phyloP scores from a whole-genome alignment of 176 grass and related monocot species.

The Alopecurus myosuroides region DNA sequence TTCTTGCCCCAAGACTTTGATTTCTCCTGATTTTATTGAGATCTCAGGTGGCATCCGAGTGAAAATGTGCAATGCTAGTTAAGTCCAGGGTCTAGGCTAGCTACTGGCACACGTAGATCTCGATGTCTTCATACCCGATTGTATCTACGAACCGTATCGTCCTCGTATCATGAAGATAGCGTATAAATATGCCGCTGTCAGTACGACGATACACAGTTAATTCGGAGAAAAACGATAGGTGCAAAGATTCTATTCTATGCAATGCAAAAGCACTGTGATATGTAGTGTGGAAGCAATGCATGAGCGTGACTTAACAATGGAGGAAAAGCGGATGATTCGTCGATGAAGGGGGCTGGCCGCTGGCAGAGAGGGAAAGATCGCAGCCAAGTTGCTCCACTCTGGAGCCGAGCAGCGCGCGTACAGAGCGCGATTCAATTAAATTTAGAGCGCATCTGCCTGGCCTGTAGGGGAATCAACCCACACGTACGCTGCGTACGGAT shows the following conservation, averaged over 20 bases:
- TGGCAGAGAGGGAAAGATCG: neutral
- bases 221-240: neutral
- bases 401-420: neutral
- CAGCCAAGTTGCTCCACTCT: neutral
- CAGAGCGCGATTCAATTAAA: neutral
- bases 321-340: neutral
- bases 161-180: neutral
- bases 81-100: too few relatives aligned
- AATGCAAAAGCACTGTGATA: neutral
- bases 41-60: neutral
- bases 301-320: neutral
- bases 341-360: neutral
- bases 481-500: neutral
- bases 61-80: neutral
- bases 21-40: neutral
- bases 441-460: neutral
- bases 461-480: constrained; percentile 29
- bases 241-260: neutral
- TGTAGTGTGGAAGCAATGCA: neutral
- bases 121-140: neutral
- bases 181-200: neutral
- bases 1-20: neutral
- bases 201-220: neutral
- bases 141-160: neutral
- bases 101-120: neutral